These are phyloP conservation scores for Sarcodon aspratus DNA, from an alignment of 768 basidiomycete species.

Conservation along the genomic window DNA sequence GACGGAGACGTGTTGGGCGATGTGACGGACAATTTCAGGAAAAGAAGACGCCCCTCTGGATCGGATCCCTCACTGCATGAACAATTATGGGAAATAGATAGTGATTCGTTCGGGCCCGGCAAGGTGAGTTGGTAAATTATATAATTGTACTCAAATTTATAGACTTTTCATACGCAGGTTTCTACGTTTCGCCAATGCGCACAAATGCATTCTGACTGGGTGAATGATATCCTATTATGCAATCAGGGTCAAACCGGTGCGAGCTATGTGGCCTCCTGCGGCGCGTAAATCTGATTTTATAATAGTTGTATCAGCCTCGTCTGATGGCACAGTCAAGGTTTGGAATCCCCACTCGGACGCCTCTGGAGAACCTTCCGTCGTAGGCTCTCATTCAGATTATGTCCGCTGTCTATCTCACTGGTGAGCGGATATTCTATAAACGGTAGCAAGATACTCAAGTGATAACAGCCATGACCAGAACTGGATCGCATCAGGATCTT, in stretches of 20 bases:
- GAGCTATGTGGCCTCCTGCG: conserved; percentile 10
- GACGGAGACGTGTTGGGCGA: conserved; percentile 76
- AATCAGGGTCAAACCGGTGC: conserved; percentile 82
- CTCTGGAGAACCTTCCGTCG: conserved; percentile 46
- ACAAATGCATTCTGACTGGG: conserved; percentile 90
- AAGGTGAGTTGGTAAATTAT: conserved; percentile 27
- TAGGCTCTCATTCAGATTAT: conserved; percentile 79
- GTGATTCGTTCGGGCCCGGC: conserved; percentile 33
- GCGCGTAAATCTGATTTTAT: not conserved
- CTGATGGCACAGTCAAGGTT: conserved; percentile 87
- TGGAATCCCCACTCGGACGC: conserved; percentile 76
- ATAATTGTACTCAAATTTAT: not conserved
- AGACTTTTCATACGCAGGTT: conserved; percentile 18
- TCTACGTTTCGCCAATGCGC: conserved; percentile 78
- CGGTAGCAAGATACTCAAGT: conserved; percentile 3
- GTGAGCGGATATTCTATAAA: conserved; percentile 24
- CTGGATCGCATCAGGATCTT: conserved; percentile 90
- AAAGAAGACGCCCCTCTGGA: conserved; percentile 14
- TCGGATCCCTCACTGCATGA: conserved; percentile 38
- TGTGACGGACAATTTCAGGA: conserved; percentile 31
- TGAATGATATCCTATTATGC: conserved; percentile 88
- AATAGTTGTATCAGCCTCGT: conserved; percentile 83
- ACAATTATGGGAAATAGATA: conserved; percentile 72
- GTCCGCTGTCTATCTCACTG: conserved; percentile 71
- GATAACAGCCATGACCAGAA: conserved; percentile 55